phyloP scores from a whole-genome alignment of 305 asterid species.

The Fraxinus albicans region DNA sequence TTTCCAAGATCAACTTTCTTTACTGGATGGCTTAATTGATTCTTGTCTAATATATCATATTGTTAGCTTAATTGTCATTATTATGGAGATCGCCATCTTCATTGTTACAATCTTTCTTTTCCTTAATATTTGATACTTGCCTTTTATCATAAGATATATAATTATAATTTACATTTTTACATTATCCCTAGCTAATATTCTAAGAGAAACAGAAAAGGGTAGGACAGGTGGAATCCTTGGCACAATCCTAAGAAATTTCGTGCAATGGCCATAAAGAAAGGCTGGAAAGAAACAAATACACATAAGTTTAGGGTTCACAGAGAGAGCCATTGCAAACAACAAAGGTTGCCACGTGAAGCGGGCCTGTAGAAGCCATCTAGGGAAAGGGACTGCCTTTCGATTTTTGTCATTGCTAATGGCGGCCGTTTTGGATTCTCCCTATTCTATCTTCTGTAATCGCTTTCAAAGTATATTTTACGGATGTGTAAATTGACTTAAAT shows the following conservation, averaged over 20 bases:
- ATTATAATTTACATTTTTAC: background rate
- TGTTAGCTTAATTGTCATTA: too few species aligned
- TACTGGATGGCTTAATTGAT: too few species aligned
- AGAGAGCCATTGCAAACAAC: constrained; percentile 37
- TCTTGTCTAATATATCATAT: too few species aligned
- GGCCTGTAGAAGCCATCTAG: constrained; percentile 41
- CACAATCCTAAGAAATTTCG: constrained; percentile 55
- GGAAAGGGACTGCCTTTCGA: constrained; percentile 35
- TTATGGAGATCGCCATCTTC: too few species aligned
- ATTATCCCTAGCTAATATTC: background rate
- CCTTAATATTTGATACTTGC: too few species aligned
- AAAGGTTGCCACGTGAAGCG: constrained; percentile 72
- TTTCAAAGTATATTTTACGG: too few species aligned
- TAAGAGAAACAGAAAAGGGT: constrained; percentile 23
- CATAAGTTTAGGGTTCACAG: constrained; percentile 22
- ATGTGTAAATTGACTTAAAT: too few species aligned
- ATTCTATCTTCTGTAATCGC: background rate
- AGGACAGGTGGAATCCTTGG: constrained; percentile 52
- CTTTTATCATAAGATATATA: too few species aligned
- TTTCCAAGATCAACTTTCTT: too few species aligned
- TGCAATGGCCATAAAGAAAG: constrained; percentile 21
- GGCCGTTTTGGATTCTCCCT: background rate
- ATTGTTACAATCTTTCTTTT: too few species aligned
- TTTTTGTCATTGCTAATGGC: background rate
- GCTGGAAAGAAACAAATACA: constrained; percentile 21